Evolutionary conservation across 805 yeast species (phyloP).

Genomic region (Debaryomyces tyrocola): DNA sequence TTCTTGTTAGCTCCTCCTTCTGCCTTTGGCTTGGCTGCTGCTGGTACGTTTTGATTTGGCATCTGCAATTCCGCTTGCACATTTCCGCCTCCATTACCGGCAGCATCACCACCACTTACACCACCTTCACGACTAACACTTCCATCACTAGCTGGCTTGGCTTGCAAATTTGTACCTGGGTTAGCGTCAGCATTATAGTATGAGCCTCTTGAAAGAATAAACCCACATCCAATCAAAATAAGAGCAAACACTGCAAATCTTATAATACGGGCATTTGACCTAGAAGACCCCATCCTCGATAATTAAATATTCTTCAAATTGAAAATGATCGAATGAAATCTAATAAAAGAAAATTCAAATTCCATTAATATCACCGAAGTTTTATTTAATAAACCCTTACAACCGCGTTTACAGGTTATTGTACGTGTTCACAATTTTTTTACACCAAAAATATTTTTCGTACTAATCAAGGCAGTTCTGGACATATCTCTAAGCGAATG

Average conservation of each 20-base stretch:
- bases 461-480: no score
- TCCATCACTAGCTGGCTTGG: not conserved
- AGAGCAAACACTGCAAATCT: constrained; percentile 40
- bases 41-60: not conserved
- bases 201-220: constrained; percentile 36
- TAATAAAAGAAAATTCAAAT: not conserved
- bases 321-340: not conserved
- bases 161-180: not conserved
- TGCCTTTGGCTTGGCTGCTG: constrained; percentile 5
- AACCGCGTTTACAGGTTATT: not conserved
- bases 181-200: constrained; percentile 14
- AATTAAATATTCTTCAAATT: not conserved
- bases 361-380: not conserved
- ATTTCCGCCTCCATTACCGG: not conserved
- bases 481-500: no score
- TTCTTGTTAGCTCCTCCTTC: not conserved
- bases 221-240: constrained; percentile 36
- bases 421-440: not conserved
- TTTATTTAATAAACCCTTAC: not conserved
- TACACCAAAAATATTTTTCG: no score
- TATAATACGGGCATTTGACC: constrained; percentile 40
- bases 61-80: not conserved
- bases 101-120: not conserved
- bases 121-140: not conserved
- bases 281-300: constrained; percentile 18